Evolutionary conservation across 805 yeast species (phyloP).

Genomic region (Metschnikowia matae): DNA sequence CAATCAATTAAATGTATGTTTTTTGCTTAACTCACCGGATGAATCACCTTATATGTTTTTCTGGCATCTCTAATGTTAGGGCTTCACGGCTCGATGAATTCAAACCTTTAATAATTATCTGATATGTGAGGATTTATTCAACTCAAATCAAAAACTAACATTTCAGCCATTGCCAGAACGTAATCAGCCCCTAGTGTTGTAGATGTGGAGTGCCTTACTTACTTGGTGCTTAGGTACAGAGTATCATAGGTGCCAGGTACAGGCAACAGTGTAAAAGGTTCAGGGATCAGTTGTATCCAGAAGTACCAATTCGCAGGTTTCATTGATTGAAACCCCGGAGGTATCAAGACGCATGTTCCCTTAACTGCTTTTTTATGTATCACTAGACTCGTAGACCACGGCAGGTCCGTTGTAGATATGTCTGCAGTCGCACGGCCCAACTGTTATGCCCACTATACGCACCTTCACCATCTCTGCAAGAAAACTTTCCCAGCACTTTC

Average conservation of each 20-base stretch:
- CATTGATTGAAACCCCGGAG: too few relatives aligned
- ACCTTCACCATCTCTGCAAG: neutral
- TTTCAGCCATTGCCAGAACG: neutral
- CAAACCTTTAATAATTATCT: conserved; percentile 68
- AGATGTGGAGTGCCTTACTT: neutral
- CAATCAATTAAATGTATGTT: neutral
- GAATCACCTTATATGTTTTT: conserved; percentile 48
- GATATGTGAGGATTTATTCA: conserved; percentile 27
- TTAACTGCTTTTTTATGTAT: too few relatives aligned
- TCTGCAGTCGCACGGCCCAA: neutral
- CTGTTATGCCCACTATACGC: neutral
- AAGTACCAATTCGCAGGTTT: too few relatives aligned
- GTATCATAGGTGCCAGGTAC: neutral
- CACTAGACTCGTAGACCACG: neutral
- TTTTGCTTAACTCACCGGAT: conserved; percentile 23
- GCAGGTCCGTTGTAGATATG: neutral
- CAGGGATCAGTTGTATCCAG: neutral
- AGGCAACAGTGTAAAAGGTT: neutral
- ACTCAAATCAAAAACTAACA: conserved; percentile 7
- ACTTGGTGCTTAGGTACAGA: neutral
- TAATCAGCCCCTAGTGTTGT: neutral
- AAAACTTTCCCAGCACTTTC: neutral
- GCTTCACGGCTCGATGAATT: conserved; percentile 74
- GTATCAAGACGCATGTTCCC: too few relatives aligned
- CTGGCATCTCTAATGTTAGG: conserved; percentile 95